A percentile compares a stretch with the other conserved stretches of the same genome.
Conservation (phyloP, 2,329 filamentous ascomycete genomes). For the Saccharata proteae region DNA sequence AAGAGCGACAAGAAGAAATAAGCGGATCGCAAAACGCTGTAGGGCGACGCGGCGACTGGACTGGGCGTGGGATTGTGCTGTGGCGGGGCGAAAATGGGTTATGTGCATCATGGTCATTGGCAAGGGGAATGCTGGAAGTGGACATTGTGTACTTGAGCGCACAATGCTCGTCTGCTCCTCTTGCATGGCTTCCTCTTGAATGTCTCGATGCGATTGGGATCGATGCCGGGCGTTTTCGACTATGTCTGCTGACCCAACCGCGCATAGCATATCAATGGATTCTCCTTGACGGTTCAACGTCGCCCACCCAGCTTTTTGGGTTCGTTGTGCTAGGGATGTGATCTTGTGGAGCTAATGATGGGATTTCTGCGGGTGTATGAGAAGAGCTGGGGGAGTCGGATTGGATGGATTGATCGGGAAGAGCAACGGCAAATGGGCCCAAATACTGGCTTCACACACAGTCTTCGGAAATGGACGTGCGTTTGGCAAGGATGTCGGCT, state of each 20-base stretch:
- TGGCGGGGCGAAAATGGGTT: conserved; percentile 9
- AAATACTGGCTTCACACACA: no score
- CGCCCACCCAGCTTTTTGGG: no score
- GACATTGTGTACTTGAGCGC: conserved; percentile 6
- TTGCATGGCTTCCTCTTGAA: background rate
- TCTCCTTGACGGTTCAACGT: conserved; percentile 10
- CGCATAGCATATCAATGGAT: conserved; percentile 10
- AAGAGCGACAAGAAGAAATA: conserved; percentile 76
- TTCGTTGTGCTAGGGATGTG: no score
- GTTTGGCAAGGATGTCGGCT: no score
- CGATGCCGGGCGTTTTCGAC: conserved; percentile 8
- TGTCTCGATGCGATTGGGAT: conserved; percentile 7
- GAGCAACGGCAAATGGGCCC: no score
- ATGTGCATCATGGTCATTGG: conserved; percentile 8
- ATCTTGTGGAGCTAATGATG: no score
- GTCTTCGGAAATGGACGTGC: no score
- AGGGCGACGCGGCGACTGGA: conserved; percentile 5
- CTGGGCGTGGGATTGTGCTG: background rate
- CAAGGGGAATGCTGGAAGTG: conserved; percentile 5
- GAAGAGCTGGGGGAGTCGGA: no score
- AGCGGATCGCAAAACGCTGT: conserved; percentile 14
- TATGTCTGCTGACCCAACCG: conserved; percentile 7
- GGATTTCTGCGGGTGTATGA: no score
- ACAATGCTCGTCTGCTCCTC: conserved; percentile 6
- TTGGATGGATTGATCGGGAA: no score